Percentiles rank a stretch among this genome's conserved stretches.
Conservation (phyloP, 305 asterid species). For the Fraxinus ornus region DNA sequence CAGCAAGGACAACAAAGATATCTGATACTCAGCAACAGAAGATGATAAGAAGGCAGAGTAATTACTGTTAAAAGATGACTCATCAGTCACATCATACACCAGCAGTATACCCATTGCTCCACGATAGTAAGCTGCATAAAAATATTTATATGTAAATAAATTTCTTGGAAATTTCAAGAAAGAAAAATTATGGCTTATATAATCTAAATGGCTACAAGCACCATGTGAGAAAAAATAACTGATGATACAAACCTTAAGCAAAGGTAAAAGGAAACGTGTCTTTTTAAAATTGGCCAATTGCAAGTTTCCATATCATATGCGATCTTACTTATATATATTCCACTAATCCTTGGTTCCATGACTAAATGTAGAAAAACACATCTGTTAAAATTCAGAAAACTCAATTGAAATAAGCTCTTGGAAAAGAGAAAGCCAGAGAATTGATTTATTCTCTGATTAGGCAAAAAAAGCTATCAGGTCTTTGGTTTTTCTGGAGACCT, state of each 20-base stretch:
- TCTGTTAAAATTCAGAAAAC: background rate
- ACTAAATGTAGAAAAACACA: background rate
- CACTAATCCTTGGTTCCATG: background rate
- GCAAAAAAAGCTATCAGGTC: background rate
- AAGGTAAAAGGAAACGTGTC: background rate
- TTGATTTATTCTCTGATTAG: background rate
- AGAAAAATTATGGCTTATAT: background rate
- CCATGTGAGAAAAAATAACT: background rate
- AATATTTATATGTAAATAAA: constrained; percentile 13
- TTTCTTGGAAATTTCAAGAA: background rate
- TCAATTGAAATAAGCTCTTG: background rate
- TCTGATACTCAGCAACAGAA: background rate
- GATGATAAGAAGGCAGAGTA: constrained; percentile 20
- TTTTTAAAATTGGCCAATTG: background rate
- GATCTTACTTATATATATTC: background rate
- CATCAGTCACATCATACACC: constrained; percentile 90
- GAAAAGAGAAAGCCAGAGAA: background rate
- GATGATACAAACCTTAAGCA: background rate
- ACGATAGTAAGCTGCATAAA: constrained; percentile 77
- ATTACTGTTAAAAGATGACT: constrained; percentile 85
- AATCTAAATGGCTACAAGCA: background rate
- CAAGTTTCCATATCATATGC: background rate
- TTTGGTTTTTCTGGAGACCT: background rate
- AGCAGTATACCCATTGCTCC: constrained; percentile 95
- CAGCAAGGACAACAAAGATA: background rate